Evolutionary conservation across 441 rosid genomes (phyloP).

Genomic region (Pelargonium myrrhifolium): DNA sequence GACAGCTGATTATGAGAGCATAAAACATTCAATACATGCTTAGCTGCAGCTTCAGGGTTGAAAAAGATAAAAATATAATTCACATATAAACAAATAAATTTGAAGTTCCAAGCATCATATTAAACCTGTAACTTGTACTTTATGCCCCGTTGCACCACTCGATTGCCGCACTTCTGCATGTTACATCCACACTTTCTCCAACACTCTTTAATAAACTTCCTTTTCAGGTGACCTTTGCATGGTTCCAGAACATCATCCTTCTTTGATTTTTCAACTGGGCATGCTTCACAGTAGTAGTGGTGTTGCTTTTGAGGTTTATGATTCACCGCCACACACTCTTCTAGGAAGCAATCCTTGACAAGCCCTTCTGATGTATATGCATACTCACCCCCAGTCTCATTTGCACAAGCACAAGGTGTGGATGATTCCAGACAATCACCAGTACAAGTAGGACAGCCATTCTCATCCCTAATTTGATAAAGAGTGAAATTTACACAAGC

Average conservation of each 20-base stretch:
- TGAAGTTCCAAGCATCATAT: neutral
- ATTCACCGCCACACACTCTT: constrained; percentile 49
- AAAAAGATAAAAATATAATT: constrained; percentile 7
- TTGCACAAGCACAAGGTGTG: constrained; percentile 49
- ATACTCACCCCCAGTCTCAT: constrained; percentile 34
- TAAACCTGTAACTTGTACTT: constrained; percentile 66
- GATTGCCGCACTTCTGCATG: constrained; percentile 62
- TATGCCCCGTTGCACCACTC: constrained; percentile 85
- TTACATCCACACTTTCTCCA: constrained; percentile 87
- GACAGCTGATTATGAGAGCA: neutral
- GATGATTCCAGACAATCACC: constrained; percentile 62
- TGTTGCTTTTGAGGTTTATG: constrained; percentile 48
- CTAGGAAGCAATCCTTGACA: constrained; percentile 52
- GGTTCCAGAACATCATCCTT: constrained; percentile 46
- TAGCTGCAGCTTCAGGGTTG: neutral
- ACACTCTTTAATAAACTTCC: constrained; percentile 73
- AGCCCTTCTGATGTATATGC: constrained; percentile 56
- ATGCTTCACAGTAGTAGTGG: constrained; percentile 48
- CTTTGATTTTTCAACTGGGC: constrained; percentile 64
- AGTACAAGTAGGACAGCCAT: constrained; percentile 59
- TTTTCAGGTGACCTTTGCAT: constrained; percentile 83
- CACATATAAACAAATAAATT: constrained; percentile 9
- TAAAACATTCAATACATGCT: constrained; percentile 6
- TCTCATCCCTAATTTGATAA: constrained; percentile 40
- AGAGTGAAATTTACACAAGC: constrained; percentile 60